Evolutionary conservation across 768 basidiomycete species (phyloP).

Genomic region (Lactarius deliciosus): DNA sequence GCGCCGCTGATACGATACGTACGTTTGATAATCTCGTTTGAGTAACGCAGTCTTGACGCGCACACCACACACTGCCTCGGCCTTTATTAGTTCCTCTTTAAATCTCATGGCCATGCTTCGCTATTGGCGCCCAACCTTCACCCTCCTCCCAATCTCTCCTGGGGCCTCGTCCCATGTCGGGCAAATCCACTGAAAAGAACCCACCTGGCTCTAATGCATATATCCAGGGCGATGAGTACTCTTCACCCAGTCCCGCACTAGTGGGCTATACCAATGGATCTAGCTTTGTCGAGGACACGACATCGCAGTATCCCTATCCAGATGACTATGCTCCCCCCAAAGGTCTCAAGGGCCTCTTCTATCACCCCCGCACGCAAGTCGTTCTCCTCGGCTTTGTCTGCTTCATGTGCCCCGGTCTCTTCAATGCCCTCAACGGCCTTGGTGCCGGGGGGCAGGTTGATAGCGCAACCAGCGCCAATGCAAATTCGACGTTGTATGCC

Average conservation of each 20-base stretch:
- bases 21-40: background rate
- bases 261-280: conserved; percentile 2
- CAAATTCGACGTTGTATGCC: conserved; percentile 66
- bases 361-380: conserved; percentile 58
- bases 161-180: conserved; percentile 24
- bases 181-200: conserved; percentile 15
- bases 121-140: conserved; percentile 2
- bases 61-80: background rate
- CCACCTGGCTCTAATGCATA: background rate
- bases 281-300: conserved; percentile 13
- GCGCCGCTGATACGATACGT: background rate
- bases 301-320: conserved; percentile 8
- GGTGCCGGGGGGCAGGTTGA: conserved; percentile 79
- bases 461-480: conserved; percentile 62
- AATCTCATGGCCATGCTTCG: conserved; percentile 6
- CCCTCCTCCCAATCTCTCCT: background rate
- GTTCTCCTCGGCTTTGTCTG: conserved; percentile 69
- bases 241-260: background rate
- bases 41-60: background rate
- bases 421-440: conserved; percentile 77
- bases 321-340: conserved; percentile 47
- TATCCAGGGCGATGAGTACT: background rate
- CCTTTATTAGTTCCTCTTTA: conserved; percentile 3
- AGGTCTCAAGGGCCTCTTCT: conserved; percentile 57
- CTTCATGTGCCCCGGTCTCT: conserved; percentile 60